These are phyloP conservation scores for Hysterium pulicare DNA, from an alignment of 2,329 filamentous ascomycete species.

Conservation along the genomic window DNA sequence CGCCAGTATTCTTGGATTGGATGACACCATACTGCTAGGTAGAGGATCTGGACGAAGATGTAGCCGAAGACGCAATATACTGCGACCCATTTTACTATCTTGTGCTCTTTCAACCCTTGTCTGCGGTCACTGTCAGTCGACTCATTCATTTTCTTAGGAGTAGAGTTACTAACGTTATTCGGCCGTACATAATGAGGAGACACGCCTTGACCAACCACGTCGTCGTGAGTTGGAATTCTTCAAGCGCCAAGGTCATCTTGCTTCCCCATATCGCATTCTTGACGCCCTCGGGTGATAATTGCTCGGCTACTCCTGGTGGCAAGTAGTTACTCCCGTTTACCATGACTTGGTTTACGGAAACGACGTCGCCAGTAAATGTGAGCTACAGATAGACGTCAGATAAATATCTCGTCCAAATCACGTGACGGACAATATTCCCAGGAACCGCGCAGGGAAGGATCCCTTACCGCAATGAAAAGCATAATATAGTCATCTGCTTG, in stretches of 20 bases:
- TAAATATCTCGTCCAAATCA: conserved; percentile 1
- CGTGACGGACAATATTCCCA: conserved; percentile 29
- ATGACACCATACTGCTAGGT: conserved; percentile 55
- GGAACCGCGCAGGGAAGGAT: conserved; percentile 30
- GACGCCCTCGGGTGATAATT: conserved; percentile 33
- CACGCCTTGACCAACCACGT: conserved; percentile 54
- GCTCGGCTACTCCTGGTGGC: conserved; percentile 1
- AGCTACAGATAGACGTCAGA: neutral
- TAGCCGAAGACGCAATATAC: conserved; percentile 47
- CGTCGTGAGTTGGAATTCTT: conserved; percentile 51
- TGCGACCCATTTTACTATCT: conserved; percentile 42
- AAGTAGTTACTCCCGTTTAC: conserved; percentile 1
- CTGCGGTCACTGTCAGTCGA: conserved; percentile 2
- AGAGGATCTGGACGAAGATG: conserved; percentile 45
- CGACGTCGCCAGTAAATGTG: conserved; percentile 35
- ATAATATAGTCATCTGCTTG: conserved; percentile 29
- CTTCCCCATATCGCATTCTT: conserved; percentile 48
- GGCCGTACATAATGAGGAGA: conserved; percentile 52
- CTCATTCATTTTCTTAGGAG: conserved; percentile 3
- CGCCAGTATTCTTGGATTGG: conserved; percentile 54
- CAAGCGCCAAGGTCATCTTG: conserved; percentile 53
- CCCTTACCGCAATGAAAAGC: conserved; percentile 24
- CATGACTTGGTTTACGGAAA: conserved; percentile 26
- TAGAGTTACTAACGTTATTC: conserved; percentile 41
- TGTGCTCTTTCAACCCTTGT: conserved; percentile 25